Evolutionary conservation across 495 filamentous ascomycete genomes (phyloP), one percentile per base, ranked within the genome.

Genomic region (Penicillium roqueforti): DNA sequence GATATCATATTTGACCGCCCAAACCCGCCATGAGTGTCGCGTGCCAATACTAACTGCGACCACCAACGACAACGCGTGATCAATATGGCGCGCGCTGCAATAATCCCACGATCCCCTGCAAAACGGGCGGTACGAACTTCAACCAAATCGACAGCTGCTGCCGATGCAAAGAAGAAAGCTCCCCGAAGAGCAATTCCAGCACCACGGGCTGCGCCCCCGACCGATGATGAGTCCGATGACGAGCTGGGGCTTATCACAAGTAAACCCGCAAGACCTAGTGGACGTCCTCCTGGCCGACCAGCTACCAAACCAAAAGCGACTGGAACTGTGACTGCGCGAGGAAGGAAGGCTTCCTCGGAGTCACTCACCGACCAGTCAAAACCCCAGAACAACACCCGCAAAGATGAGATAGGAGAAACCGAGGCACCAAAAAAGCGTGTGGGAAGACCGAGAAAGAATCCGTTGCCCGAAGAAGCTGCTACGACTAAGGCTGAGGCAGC

Each of bases 81-180:
- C 50, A 45, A 54, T 39, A 76, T 76, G 73, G 73, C 73, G 44
- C 70, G 73, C 50, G 70, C 71, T 31, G 73, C 73, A 29, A 63
- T 75, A 37, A 70, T 76, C 25, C 71, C 69, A 4, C 56, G 58
- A 9, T 68, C 68, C 22, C 68, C 71, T 19, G 66, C 56, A 18
- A 73, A 74, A 54, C 64, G 70, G 50, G 57, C 59, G 10, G 64
- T 4, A 60, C 50, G 16, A 67, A 50, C 62, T 23, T 55, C 59
- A n/a, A 51, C 57, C 14, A 42, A 50, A 9, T 49, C 65, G 18
- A 53, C 54, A 42, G 60, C 60, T 43, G 36, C 54, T 14, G 38
- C 47, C 18, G 58, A 49, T 13, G 47, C 56, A 32, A 61, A 54
- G 46, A 57, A 47, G 36, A 57, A 48, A 37, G 57, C 57, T 3